Base-by-base conservation (phyloP, 495 filamentous ascomycete genomes). In the Apodospora peruviana region DNA sequence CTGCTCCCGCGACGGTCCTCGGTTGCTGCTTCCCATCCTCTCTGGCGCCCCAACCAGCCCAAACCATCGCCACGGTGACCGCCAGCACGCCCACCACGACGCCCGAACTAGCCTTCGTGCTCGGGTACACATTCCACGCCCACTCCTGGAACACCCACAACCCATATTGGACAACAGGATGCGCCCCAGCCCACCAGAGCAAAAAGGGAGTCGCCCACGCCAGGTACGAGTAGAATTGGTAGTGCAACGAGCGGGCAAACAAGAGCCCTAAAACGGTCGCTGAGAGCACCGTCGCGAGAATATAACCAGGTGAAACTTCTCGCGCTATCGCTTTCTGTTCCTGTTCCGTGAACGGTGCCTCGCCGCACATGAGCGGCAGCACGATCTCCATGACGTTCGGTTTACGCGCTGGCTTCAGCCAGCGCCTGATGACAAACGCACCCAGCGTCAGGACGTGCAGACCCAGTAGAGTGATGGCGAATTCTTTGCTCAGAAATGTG, bases 101-200 rank as follows among this genome's bases (percentile, higher is more conserved):
- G 49, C 70, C 69, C 9, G 90, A 95, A 65, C 91, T 97, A 40
- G 59, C 51, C 44, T 83, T 69, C 21, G 90, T 95, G 63, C 90
- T 95, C n/a, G 93, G 93, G 67, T 84, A 98, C 2, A 89, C 81
- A 60, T 96, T 96, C 93, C 93, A 98, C 9, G 88, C 90, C 89
- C 87, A 91, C 58, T 98, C 93, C 64, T 98, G 93, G 39, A 79
- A 74, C 7, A 74, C 84, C 91, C 91, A 98, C 1, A 90, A 56
- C 2, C 59, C 64, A 60, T 82, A 87, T 55, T 89, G 80, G 35
- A 88, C 56, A 9, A 87, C 51, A 5, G 90, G 89, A 57, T 90
- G 85, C 50, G 86, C 56, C 3, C 85, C 84, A 47, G 83, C 81
- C 47, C 81, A 81, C 90, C 91, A 97, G 40, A 96, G 77, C 18